Conservation (phyloP, 805 yeast species). For the Pichia membranifaciens region DNA sequence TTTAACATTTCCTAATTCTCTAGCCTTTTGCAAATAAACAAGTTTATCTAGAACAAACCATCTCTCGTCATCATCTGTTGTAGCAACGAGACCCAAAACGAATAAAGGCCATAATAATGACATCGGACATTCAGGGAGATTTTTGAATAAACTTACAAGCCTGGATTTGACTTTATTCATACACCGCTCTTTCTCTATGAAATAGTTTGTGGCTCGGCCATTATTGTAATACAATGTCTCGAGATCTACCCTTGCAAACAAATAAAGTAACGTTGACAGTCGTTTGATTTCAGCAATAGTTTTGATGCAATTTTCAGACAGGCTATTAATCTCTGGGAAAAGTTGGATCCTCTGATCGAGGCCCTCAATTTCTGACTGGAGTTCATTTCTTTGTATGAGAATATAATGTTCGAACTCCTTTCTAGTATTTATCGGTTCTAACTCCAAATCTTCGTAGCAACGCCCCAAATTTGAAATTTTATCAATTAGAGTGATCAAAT, state of each 20-base stretch:
- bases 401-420: constrained; percentile 17
- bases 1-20: constrained; percentile 35
- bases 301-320: constrained; percentile 21
- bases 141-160: constrained; percentile 22
- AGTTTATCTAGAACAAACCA: constrained; percentile 35
- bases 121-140: constrained; percentile 30
- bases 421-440: constrained; percentile 18
- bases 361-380: constrained; percentile 24
- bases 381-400: constrained; percentile 26
- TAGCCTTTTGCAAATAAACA: constrained; percentile 31
- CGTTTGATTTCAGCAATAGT: constrained; percentile 36
- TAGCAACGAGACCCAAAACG: constrained; percentile 33
- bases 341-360: constrained; percentile 24
- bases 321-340: constrained; percentile 13
- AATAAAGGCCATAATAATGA: constrained; percentile 39
- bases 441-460: constrained; percentile 31
- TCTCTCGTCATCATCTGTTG: constrained; percentile 33
- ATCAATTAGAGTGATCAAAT: constrained; percentile 32
- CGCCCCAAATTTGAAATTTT: constrained; percentile 34
- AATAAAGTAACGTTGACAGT: constrained; percentile 31
- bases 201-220: constrained; percentile 8
- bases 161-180: constrained; percentile 18
- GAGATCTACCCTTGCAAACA: constrained; percentile 33
- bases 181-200: constrained; percentile 12
- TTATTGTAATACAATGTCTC: constrained; percentile 20